A percentile compares a stretch with the other conserved stretches of the same genome.
Conservation (phyloP, 148 eudicot species). For the Amaranthus palmeri region DNA sequence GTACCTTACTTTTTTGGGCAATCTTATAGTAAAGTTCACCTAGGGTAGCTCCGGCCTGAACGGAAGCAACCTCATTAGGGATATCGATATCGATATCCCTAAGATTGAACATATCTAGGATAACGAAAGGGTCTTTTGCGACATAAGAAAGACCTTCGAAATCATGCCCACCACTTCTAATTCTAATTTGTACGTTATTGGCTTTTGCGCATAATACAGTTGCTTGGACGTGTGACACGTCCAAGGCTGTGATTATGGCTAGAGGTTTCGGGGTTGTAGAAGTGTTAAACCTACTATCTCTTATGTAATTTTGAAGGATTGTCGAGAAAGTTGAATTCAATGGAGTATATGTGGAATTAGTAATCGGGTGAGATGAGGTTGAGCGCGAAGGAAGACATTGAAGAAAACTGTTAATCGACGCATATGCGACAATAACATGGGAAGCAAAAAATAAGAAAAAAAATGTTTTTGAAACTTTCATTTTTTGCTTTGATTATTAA, state of each 20-base stretch:
- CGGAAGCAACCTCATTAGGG: conserved; percentile 20
- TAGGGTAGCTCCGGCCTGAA: conserved; percentile 30
- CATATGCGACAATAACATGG: conserved; percentile 8
- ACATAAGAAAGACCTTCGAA: conserved; percentile 36
- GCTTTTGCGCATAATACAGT: conserved; percentile 29
- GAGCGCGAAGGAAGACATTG: conserved; percentile 18
- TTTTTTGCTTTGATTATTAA: not conserved
- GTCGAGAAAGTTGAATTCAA: conserved; percentile 14
- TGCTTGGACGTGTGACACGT: conserved; percentile 33
- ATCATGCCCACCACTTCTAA: conserved; percentile 39
- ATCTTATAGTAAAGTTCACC: conserved; percentile 35
- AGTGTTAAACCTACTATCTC: conserved; percentile 30
- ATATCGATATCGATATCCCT: conserved; percentile 22
- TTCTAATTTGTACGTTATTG: conserved; percentile 20
- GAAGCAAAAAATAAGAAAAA: not conserved
- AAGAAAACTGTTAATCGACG: conserved; percentile 18
- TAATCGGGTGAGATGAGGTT: not conserved
- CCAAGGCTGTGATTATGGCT: conserved; percentile 29
- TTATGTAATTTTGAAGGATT: conserved; percentile 21
- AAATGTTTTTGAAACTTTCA: not conserved
- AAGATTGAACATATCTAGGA: conserved; percentile 34
- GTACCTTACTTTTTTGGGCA: conserved; percentile 19
- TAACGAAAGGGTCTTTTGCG: conserved; percentile 22
- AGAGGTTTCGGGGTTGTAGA: conserved; percentile 33
- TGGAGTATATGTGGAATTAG: conserved; percentile 11